A percentile compares a stretch with the other conserved stretches of the same genome.
These are phyloP conservation scores for Scortechinia acanthostroma DNA, from an alignment of 2,329 filamentous ascomycete genomes.

Conservation along the genomic window DNA sequence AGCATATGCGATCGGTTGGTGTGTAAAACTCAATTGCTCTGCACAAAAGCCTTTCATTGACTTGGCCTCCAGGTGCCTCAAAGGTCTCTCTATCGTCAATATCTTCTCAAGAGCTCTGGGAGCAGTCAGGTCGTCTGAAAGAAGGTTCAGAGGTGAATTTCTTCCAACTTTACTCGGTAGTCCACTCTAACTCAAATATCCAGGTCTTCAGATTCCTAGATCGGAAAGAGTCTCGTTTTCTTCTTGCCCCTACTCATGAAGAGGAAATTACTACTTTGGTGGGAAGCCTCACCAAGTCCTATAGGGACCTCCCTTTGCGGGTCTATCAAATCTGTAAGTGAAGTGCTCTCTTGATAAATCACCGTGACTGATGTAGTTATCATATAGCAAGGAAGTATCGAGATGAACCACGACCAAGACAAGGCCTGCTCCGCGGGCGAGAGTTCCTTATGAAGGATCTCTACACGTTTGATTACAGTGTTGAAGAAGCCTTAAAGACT, in stretches of 20 bases:
- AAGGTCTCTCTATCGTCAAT: slow-evolving; percentile 78
- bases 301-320: slow-evolving; percentile 77
- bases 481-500: slow-evolving; percentile 66
- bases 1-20: slow-evolving; percentile 77
- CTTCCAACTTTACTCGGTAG: slow-evolving; percentile 4
- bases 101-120: slow-evolving; percentile 79
- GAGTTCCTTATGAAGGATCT: slow-evolving; percentile 98
- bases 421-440: slow-evolving; percentile 77
- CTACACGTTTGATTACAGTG: slow-evolving; percentile 80
- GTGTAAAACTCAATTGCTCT: slow-evolving; percentile 8
- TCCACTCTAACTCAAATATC: slow-evolving; percentile 11
- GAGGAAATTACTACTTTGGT: slow-evolving; percentile 89
- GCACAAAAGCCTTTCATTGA: slow-evolving; percentile 1
- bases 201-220: slow-evolving; percentile 77
- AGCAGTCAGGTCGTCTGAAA: slow-evolving; percentile 73
- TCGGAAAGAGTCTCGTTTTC: slow-evolving; percentile 65
- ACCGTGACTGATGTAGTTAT: slow-evolving; percentile 5
- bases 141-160: slow-evolving; percentile 60
- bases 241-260: slow-evolving; percentile 89
- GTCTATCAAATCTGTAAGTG: slow-evolving; percentile 79
- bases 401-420: slow-evolving; percentile 81
- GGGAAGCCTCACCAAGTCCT: slow-evolving; percentile 66
- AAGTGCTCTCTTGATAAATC: neutral
- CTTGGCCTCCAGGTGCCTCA: slow-evolving; percentile 54
- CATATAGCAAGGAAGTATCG: slow-evolving; percentile 79